A percentile compares a stretch with the other conserved stretches of the same genome.
Evolutionary conservation across 106 monocot species (phyloP).

Genomic region (Posidonia australis): DNA sequence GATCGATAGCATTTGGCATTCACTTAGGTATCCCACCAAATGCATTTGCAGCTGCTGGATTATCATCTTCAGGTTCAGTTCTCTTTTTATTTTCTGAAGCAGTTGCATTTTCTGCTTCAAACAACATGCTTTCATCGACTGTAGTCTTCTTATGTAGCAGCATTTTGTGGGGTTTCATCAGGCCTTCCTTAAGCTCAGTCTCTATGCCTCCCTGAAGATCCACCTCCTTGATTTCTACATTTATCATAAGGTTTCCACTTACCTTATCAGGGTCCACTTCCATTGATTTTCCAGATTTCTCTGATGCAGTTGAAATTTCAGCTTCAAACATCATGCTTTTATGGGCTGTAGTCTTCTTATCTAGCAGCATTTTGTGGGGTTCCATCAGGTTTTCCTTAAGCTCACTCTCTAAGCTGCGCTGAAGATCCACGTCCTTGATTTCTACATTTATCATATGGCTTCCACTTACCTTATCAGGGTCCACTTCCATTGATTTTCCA

Average conservation of each 20-base stretch:
- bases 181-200: background rate
- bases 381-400: background rate
- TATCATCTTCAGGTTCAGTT: too few relatives aligned
- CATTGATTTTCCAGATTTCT: background rate
- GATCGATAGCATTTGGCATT: too few relatives aligned
- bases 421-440: constrained; percentile 4
- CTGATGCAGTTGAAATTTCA: background rate
- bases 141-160: background rate
- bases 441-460: constrained; percentile 10
- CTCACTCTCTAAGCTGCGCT: background rate
- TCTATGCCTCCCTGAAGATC: background rate
- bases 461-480: constrained; percentile 7
- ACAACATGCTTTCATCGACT: background rate
- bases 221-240: constrained; percentile 2
- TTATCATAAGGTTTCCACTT: constrained; percentile 17
- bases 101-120: background rate
- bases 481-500: background rate
- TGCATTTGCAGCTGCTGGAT: too few relatives aligned
- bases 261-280: background rate
- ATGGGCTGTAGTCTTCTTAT: background rate
- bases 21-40: too few relatives aligned
- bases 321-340: background rate
- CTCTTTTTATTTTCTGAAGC: background rate
- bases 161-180: background rate
- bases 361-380: background rate